Evolutionary conservation across 1,284 basidiomycete genomes (phyloP).

Genomic region (Mycosarcoma maydis): DNA sequence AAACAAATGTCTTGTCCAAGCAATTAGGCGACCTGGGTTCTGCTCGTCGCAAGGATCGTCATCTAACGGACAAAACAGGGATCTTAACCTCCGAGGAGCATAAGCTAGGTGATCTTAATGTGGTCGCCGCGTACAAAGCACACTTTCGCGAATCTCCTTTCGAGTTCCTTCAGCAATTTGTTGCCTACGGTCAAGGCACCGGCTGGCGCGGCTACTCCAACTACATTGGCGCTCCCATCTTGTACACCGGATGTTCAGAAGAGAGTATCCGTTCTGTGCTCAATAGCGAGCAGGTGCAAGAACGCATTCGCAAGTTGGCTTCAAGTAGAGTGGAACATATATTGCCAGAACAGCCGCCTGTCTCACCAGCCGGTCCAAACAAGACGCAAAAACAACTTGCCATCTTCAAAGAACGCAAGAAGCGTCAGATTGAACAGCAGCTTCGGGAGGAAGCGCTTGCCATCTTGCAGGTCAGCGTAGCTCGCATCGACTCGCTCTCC

Average conservation of each 20-base stretch:
- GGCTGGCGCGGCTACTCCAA: conserved; percentile 62
- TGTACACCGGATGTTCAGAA: conserved; percentile 53
- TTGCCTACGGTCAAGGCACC: conserved; percentile 57
- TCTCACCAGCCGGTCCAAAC: conserved; percentile 28
- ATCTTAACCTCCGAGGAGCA: conserved; percentile 41
- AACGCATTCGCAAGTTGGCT: conserved; percentile 53
- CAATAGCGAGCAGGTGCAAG: conserved; percentile 54
- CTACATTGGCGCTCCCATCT: conserved; percentile 61
- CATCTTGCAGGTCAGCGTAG: conserved; percentile 51
- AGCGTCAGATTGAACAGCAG: conserved; percentile 56
- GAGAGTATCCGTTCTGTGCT: conserved; percentile 54
- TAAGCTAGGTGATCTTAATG: conserved; percentile 57
- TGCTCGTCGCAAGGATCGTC: conserved; percentile 20
- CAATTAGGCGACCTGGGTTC: conserved; percentile 43
- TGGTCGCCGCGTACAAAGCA: conserved; percentile 60
- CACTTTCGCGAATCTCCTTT: conserved; percentile 60
- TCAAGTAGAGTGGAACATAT: conserved; percentile 46
- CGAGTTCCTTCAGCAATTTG: conserved; percentile 57
- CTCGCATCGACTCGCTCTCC: conserved; percentile 54
- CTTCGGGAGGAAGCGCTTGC: conserved; percentile 51
- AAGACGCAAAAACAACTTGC: conserved; percentile 44
- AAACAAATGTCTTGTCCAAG: conserved; percentile 12
- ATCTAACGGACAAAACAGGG: conserved; percentile 22
- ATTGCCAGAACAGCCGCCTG: conserved; percentile 26
- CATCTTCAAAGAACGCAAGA: conserved; percentile 50